Evolutionary conservation across 2,329 filamentous ascomycete species (phyloP), one percentile per base, ranked within the genome.

Genomic region (Graphilbum ipis-grandicollis): DNA sequence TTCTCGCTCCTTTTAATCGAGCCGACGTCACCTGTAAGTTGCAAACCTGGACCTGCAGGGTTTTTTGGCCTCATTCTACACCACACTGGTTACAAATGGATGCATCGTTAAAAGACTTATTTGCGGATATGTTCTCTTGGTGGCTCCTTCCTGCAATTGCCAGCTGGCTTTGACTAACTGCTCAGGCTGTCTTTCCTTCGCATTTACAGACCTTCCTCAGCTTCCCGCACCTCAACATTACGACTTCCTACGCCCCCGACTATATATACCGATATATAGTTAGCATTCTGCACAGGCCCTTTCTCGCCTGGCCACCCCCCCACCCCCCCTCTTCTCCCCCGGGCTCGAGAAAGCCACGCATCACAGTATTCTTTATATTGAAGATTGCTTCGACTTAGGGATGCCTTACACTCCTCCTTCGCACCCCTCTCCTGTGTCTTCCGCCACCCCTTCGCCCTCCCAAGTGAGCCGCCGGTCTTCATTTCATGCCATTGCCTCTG

Each of bases 391-490:
- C 19, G 42, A 43, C 43, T 44, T 55, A 55, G 63, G 68, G 63
- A 90, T 90, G 82, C 82, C 82, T 73, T 90, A 90, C 65, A 90
- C 82, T 57, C 81, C 82, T 42, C 82, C 82, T 44, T 72, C 76
- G 49, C 70, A 71, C 52, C 62, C 66, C 52, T 76, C 73, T 42
- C 71, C 73, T 51, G 63, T 71, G 47, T 63, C 68, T 43, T 75
- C 73, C 49, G 61, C 63, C 41, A 59, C 67, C 36, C 50, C 62
- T 18, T 75, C 73, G 36, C 72, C 73, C 37, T 71, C 72, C 12
- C 59, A 63, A 46, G 52, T 55, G 44, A 75, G 70, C 51, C 68
- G 73, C 44, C 65, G 71, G 42, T 62, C 71, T 14, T 77, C 73
- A 14, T 57, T 72, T 40, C 62, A 68, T 44, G 54, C 57, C 39